Base-by-base conservation (phyloP, 192 early-diverging fungal species). In the Coemansia sp. region DNA sequence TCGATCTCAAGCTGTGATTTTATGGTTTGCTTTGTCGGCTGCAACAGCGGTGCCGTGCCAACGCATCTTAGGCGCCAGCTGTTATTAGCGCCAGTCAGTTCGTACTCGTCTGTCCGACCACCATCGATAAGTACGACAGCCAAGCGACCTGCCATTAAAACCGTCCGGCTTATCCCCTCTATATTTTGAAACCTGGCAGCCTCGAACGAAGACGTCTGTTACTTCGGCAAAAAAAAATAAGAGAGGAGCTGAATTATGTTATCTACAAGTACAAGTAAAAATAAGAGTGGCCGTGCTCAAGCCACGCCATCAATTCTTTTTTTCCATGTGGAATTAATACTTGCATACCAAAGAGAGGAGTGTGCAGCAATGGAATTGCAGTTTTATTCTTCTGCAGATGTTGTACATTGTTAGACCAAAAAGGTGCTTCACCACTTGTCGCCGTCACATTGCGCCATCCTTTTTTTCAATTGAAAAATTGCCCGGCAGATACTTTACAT, bases 61-160 rank as follows among this genome's bases (percentile, higher is more conserved):
- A n/a, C n/a, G 3, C 44, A 27, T 30, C 47, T 54, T 52, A 73
- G 23, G 12, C 25, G 56, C 71, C 71, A 73, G 12, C 49, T 41
- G 4, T 8, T 54, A 41, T 58, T 31, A 3, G 44, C 31, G 0
- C 22, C 51, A 2, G 51, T 19, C 6, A 60, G 30, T 24, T 30
- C 67, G 49, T 68, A 74, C 31, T 64, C 61, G 61, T 74, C 61
- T 31, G 54, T 50, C 44, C 56, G 66, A 57, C 34, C 56, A 12
- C 62, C 62, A 3, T 30, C 56, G 28, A 47, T 60, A 26, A 64
- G 56, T 31, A 73, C 44, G 24, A 63, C 57, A 12, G 54, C 54
- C 9, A 64, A 16, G 14, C 49, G 26, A 9, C 53, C 51, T 23
- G 38, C 62, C 53, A 64, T 64, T 49, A 21, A n/a, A 7, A 30